Evolutionary conservation across 1,139 yeast species (phyloP).

Genomic region (Saccharomyces hybrid): DNA sequence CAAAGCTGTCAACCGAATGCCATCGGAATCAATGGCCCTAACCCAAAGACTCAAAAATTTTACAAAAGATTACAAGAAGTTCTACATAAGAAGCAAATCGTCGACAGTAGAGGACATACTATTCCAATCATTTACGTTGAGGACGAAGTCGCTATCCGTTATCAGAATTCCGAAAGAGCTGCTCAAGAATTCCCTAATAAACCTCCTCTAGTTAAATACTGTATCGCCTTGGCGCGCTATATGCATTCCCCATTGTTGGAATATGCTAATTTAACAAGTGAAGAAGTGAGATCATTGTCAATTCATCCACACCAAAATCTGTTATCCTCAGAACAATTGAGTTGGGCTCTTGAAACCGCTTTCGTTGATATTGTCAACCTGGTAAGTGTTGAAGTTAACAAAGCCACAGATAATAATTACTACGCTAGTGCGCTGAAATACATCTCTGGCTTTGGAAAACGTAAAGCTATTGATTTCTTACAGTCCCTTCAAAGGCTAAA

Average conservation of each 20-base stretch:
- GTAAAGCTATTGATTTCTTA: constrained; percentile 82
- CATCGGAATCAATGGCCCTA: constrained; percentile 81
- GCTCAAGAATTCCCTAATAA: constrained; percentile 77
- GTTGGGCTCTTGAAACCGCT: constrained; percentile 65
- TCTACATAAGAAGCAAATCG: constrained; percentile 50
- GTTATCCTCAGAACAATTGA: constrained; percentile 55
- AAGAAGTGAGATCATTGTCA: constrained; percentile 60
- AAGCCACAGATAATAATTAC: constrained; percentile 65
- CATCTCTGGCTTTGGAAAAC: constrained; percentile 88
- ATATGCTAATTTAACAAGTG: constrained; percentile 64
- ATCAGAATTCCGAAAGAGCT: constrained; percentile 74
- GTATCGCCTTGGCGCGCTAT: constrained; percentile 84
- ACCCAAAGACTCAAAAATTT: constrained; percentile 60
- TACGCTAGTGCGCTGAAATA: constrained; percentile 64
- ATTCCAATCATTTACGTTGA: constrained; percentile 66
- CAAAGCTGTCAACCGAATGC: constrained; percentile 67
- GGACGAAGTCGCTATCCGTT: constrained; percentile 89
- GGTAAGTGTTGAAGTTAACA: constrained; percentile 91
- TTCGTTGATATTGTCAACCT: constrained; percentile 85
- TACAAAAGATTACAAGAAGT: constrained; percentile 51
- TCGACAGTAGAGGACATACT: constrained; percentile 38
- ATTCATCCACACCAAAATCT: constrained; percentile 72
- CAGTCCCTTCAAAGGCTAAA: constrained; percentile 62
- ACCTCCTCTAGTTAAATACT: constrained; percentile 73
- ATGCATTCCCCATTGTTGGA: constrained; percentile 87